Conservation (phyloP, 2,329 filamentous ascomycete genomes). For the Epichloe gansuensis region DNA sequence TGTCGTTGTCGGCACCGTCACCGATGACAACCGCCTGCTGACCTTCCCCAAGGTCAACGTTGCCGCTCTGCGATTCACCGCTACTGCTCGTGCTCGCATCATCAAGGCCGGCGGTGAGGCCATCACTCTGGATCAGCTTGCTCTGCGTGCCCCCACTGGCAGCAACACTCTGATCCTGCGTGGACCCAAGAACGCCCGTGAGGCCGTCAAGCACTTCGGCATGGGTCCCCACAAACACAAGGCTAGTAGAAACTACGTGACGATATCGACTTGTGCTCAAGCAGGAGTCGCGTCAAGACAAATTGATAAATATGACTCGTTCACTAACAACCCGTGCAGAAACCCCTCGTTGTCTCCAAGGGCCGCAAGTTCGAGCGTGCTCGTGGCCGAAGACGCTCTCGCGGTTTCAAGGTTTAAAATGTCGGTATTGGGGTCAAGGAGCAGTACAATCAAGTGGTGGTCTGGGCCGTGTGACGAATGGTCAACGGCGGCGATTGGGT, state of each 20-base stretch:
- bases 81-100: slow-evolving; percentile 89
- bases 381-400: slow-evolving; percentile 95
- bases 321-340: slow-evolving; percentile 38
- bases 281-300: background rate
- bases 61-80: slow-evolving; percentile 92
- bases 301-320: too few species aligned
- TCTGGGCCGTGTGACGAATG: background rate
- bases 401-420: slow-evolving; percentile 99
- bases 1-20: slow-evolving; percentile 89
- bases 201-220: slow-evolving; percentile 99
- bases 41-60: slow-evolving; percentile 85
- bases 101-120: slow-evolving; percentile 86
- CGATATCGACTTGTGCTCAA: too few species aligned
- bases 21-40: slow-evolving; percentile 92
- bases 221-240: slow-evolving; percentile 97
- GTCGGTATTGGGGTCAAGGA: slow-evolving; percentile 12
- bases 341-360: slow-evolving; percentile 96
- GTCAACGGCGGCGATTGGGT: slow-evolving; percentile 7
- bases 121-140: slow-evolving; percentile 94
- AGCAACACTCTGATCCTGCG: slow-evolving; percentile 95
- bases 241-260: slow-evolving; percentile 36
- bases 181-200: slow-evolving; percentile 94
- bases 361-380: slow-evolving; percentile 99
- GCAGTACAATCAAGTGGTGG: slow-evolving; percentile 1
- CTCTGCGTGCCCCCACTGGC: slow-evolving; percentile 86